A percentile compares a stretch with the other conserved stretches of the same genome.
These are phyloP conservation scores for Hydrangea macrophylla DNA, from an alignment of 148 eudicot species.

Conservation along the genomic window DNA sequence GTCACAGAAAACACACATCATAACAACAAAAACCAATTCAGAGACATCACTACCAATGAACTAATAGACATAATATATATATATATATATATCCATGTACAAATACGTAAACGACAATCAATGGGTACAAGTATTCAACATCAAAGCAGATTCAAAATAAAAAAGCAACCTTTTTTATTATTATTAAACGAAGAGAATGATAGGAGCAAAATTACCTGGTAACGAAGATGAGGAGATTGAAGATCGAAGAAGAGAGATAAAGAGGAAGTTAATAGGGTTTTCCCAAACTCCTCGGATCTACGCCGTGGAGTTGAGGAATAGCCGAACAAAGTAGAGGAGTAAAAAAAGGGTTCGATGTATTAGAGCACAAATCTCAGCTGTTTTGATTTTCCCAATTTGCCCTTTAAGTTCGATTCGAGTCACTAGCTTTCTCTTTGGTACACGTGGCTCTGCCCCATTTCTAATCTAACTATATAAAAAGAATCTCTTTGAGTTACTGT, in stretches of 20 bases:
- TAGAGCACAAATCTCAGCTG: neutral
- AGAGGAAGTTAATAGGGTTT: constrained; percentile 15
- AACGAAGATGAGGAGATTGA: neutral
- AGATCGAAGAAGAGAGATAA: neutral
- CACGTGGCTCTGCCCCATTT: neutral
- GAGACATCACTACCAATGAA: neutral
- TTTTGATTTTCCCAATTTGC: neutral
- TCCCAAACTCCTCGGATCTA: constrained; percentile 29
- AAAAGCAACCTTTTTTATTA: neutral
- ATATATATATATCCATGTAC: neutral
- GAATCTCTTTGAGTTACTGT: too few relatives aligned
- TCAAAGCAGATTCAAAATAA: neutral
- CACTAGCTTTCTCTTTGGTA: neutral
- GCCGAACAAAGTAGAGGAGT: neutral
- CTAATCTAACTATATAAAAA: too few relatives aligned
- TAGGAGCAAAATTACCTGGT: neutral
- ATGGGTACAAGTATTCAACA: neutral
- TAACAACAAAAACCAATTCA: neutral
- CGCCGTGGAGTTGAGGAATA: constrained; percentile 24
- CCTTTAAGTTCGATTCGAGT: neutral
- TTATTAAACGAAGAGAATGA: neutral
- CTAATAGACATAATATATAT: neutral
- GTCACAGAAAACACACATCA: neutral
- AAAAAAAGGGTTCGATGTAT: neutral
- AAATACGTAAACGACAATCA: neutral